A percentile compares a stretch with the other conserved stretches of the same genome.
Conservation (phyloP, 1,139 yeast species). For the Sugiyamaella paludigena region DNA sequence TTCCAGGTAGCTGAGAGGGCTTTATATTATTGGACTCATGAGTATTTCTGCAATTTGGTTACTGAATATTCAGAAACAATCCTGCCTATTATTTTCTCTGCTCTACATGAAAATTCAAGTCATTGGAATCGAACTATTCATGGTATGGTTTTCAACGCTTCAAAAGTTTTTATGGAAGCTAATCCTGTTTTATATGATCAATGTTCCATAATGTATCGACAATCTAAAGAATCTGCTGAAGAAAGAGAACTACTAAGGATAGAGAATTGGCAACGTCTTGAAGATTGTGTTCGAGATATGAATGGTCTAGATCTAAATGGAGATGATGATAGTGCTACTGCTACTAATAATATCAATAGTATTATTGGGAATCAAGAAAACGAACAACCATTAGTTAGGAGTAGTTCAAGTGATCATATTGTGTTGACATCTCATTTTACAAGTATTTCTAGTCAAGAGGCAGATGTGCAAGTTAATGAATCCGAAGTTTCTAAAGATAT, state of each 20-base stretch:
- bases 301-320: constrained; percentile 11
- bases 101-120: constrained; percentile 75
- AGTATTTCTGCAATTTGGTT: constrained; percentile 83
- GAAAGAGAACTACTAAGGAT: constrained; percentile 57
- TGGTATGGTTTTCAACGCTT: constrained; percentile 83
- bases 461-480: too few relatives aligned
- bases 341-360: background rate
- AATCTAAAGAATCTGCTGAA: constrained; percentile 64
- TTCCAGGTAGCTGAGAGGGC: constrained; percentile 98
- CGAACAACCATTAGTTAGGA: too few relatives aligned
- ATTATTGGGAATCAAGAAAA: too few relatives aligned
- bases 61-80: constrained; percentile 90
- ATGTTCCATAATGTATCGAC: constrained; percentile 82
- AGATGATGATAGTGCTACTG: background rate
- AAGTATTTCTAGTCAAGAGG: too few relatives aligned
- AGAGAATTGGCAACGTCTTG: constrained; percentile 74
- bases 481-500: too few relatives aligned
- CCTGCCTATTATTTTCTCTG: constrained; percentile 86
- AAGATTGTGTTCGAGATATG: constrained; percentile 15
- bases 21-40: constrained; percentile 91
- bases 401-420: too few relatives aligned
- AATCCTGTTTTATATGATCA: constrained; percentile 90
- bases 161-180: constrained; percentile 90
- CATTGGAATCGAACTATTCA: constrained; percentile 93
- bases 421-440: too few relatives aligned